phyloP scores from a whole-genome alignment of 768 basidiomycete species.

The Xanthoconium purpureum region DNA sequence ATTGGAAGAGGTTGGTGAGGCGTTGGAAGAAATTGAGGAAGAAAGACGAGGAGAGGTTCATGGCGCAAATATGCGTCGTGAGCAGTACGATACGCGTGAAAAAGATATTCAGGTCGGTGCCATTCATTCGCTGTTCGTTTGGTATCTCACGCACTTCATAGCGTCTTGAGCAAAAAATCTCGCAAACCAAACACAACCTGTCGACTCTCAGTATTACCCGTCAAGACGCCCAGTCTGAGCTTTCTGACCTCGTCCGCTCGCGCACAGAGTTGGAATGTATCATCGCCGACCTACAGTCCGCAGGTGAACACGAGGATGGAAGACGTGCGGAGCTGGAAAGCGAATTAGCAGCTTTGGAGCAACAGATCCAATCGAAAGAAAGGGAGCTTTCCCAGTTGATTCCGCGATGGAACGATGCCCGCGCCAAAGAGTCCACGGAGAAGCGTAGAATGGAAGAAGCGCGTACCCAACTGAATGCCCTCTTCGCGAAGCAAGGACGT shows the following conservation, averaged over 20 bases:
- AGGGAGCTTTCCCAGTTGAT: conserved; percentile 55
- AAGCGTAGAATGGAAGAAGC: conserved; percentile 72
- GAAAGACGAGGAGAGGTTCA: conserved; percentile 83
- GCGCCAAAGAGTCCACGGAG: conserved; percentile 49
- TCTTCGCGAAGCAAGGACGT: conserved; percentile 91
- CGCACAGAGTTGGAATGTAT: conserved; percentile 85
- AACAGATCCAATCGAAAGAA: conserved; percentile 63
- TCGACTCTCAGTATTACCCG: conserved; percentile 70
- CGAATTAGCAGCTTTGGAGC: conserved; percentile 61
- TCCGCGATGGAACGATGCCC: conserved; percentile 68
- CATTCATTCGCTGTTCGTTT: not conserved
- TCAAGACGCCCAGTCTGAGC: conserved; percentile 74
- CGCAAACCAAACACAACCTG: conserved; percentile 63
- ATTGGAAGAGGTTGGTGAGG: conserved; percentile 81
- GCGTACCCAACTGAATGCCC: conserved; percentile 62
- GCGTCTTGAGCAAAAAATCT: conserved; percentile 72
- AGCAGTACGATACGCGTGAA: conserved; percentile 80
- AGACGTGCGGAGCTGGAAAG: conserved; percentile 58
- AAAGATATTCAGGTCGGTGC: conserved; percentile 73
- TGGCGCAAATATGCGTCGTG: conserved; percentile 74
- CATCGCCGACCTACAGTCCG: conserved; percentile 70
- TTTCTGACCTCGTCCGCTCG: conserved; percentile 80
- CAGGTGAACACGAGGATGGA: conserved; percentile 62
- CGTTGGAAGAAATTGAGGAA: conserved; percentile 81
- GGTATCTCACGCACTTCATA: conserved; percentile 29